Conservation (phyloP, 768 basidiomycete species). For the Zangia roseola region DNA sequence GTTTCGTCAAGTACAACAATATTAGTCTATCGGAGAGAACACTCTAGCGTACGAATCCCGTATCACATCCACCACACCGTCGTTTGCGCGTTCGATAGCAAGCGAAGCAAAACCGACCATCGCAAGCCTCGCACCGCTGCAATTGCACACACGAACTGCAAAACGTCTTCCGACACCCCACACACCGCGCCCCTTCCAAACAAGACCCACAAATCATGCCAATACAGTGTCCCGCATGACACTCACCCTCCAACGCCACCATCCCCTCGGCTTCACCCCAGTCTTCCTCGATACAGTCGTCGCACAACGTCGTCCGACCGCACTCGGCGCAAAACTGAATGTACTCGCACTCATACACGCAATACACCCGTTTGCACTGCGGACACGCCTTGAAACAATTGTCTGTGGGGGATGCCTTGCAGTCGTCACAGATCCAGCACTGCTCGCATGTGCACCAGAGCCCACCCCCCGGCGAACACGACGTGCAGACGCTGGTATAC, state of each 20-base stretch:
- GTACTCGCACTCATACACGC: constrained; percentile 22
- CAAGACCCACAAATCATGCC: constrained; percentile 15
- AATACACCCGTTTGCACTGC: constrained; percentile 18
- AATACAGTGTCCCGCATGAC: not conserved
- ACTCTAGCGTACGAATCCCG: too few relatives aligned
- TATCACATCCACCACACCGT: constrained; percentile 3
- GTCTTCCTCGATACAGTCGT: constrained; percentile 29
- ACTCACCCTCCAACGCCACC: not conserved
- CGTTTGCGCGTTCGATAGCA: constrained; percentile 5
- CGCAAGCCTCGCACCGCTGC: constrained; percentile 5
- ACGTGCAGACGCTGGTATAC: constrained; percentile 13
- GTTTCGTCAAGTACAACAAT: too few relatives aligned
- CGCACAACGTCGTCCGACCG: constrained; percentile 18
- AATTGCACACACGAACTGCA: constrained; percentile 13
- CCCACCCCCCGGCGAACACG: constrained; percentile 19
- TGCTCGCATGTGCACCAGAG: constrained; percentile 21
- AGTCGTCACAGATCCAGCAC: constrained; percentile 26
- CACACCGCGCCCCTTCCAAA: constrained; percentile 7
- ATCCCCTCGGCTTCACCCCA: not conserved
- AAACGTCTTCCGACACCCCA: constrained; percentile 9
- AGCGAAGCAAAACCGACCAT: constrained; percentile 4
- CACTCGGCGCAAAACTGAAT: constrained; percentile 22
- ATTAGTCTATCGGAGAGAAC: too few relatives aligned
- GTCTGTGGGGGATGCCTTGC: constrained; percentile 4
- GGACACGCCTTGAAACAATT: constrained; percentile 15